Conservation (phyloP, 176 grass and related monocot species). For the Hyparrhenia diplandra region DNA sequence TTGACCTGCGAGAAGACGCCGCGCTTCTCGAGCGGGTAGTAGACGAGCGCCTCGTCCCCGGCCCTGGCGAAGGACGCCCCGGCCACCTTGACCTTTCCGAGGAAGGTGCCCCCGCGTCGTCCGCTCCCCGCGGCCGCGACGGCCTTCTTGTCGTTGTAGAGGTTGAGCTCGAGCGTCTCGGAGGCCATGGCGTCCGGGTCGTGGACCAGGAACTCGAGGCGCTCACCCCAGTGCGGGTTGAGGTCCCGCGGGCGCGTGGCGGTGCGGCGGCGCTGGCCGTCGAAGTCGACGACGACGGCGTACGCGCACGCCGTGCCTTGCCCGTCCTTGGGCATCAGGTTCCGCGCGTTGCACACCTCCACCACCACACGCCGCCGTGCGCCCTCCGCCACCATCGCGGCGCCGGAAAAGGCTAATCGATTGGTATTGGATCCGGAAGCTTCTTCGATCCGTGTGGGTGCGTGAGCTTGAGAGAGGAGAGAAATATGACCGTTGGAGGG, state of each 20-base stretch:
- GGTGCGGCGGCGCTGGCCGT: slow-evolving; percentile 93
- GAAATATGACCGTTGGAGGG: slow-evolving; percentile 34
- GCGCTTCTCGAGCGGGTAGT: slow-evolving; percentile 95
- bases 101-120: slow-evolving; percentile 59
- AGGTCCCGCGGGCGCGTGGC: slow-evolving; percentile 73
- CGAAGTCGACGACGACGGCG: slow-evolving; percentile 96
- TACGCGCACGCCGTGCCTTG: slow-evolving; percentile 96
- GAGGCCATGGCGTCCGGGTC: slow-evolving; percentile 47
- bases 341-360: slow-evolving; percentile 87
- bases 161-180: slow-evolving; percentile 86
- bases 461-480: neutral
- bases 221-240: slow-evolving; percentile 90
- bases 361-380: slow-evolving; percentile 65
- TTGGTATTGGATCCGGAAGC: neutral
- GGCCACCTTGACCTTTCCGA: slow-evolving; percentile 90
- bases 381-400: slow-evolving; percentile 46
- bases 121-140: slow-evolving; percentile 19
- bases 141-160: slow-evolving; percentile 97
- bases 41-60: slow-evolving; percentile 67
- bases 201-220: slow-evolving; percentile 86
- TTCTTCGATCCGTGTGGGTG: neutral
- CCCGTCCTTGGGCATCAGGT: slow-evolving; percentile 98
- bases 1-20: slow-evolving; percentile 97
- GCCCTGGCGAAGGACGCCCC: slow-evolving; percentile 51
- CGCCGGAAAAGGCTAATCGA: neutral